Percentiles rank a stretch among this genome's conserved stretches.
Evolutionary conservation across 163 green algal genomes (phyloP).

Genomic region (Volvox carteri): DNA sequence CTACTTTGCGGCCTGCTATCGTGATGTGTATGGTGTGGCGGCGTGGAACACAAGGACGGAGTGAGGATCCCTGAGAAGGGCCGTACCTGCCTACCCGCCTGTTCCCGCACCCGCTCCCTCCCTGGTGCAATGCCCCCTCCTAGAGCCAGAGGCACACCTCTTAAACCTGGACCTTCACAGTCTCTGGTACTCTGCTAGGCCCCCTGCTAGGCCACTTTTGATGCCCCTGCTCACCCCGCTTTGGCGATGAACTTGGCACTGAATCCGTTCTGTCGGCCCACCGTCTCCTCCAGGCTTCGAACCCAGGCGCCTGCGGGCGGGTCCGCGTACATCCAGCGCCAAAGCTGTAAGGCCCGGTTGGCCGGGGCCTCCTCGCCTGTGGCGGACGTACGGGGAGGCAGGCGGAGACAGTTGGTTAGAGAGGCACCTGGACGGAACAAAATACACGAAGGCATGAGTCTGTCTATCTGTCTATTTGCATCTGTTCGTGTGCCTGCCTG

Average conservation of each 20-base stretch:
- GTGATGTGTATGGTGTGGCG: too few species aligned
- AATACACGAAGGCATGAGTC: not conserved
- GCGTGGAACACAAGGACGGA: too few species aligned
- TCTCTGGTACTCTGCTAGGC: too few species aligned
- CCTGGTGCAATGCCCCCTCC: not conserved
- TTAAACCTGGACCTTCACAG: too few species aligned
- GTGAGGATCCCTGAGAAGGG: too few species aligned
- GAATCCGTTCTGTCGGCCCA: conserved; percentile 75
- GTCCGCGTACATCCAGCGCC: conserved; percentile 91
- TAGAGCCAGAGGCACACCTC: too few species aligned
- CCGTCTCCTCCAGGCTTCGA: conserved; percentile 73
- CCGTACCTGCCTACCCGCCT: not conserved
- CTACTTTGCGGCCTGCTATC: too few species aligned
- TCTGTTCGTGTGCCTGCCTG: not conserved
- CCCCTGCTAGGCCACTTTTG: too few species aligned
- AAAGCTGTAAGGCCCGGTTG: conserved; percentile 83
- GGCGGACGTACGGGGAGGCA: not conserved
- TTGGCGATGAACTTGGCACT: conserved; percentile 66
- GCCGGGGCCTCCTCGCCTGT: conserved; percentile 73
- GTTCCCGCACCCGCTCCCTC: not conserved
- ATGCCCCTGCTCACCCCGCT: conserved; percentile 30
- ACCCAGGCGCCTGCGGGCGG: conserved; percentile 65
- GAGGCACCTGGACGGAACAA: not conserved
- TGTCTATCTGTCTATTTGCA: not conserved
- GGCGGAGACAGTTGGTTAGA: too few species aligned